These are phyloP conservation scores for Podosphaera fusca DNA, from an alignment of 2,329 filamentous ascomycete genomes.

Conservation along the genomic window DNA sequence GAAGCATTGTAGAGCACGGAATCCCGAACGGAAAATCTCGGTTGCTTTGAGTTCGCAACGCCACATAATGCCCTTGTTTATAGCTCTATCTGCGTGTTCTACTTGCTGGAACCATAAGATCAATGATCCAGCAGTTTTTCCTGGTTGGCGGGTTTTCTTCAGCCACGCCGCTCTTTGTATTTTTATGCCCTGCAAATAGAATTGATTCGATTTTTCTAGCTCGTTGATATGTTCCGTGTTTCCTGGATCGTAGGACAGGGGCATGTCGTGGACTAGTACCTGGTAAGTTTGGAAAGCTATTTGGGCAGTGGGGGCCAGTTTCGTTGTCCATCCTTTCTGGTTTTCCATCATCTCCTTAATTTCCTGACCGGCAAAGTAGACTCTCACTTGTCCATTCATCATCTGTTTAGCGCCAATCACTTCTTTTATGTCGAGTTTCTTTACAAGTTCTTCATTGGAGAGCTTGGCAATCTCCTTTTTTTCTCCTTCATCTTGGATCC, in stretches of 20 bases:
- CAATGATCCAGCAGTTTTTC: background rate
- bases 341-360: background rate
- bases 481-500: background rate
- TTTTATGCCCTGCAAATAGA: background rate
- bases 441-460: background rate
- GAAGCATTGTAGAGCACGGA: background rate
- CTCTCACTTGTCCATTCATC: background rate
- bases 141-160: background rate
- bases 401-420: background rate
- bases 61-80: background rate
- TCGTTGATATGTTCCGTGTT: background rate
- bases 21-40: background rate
- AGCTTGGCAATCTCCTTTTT: background rate
- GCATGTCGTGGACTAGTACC: background rate
- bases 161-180: background rate
- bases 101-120: background rate
- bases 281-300: background rate
- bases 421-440: background rate
- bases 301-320: background rate
- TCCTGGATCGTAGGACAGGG: background rate
- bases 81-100: background rate
- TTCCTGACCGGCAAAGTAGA: background rate
- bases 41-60: background rate
- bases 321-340: background rate
- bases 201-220: background rate